Conservation (phyloP, 2,329 filamentous ascomycete species). For the Penicillium sp. region DNA sequence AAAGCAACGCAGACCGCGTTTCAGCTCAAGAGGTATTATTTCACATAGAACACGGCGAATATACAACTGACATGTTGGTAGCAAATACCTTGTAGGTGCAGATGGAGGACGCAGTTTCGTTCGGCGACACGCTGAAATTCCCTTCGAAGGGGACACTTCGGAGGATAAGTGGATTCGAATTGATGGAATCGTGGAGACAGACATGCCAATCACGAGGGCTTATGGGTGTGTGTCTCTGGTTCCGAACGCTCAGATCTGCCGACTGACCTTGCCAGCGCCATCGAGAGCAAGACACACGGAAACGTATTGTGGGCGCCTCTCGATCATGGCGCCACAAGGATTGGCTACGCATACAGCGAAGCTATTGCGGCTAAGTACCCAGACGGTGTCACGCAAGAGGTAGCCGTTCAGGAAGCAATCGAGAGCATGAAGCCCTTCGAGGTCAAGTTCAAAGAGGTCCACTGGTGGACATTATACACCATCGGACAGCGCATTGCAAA, state of each 20-base stretch:
- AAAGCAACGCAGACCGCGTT: not conserved
- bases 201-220: slow-evolving; percentile 9
- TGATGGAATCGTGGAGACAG: slow-evolving; percentile 14
- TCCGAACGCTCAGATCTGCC: not conserved
- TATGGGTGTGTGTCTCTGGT: not conserved
- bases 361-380: not conserved
- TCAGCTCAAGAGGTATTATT: not conserved
- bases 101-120: slow-evolving; percentile 16
- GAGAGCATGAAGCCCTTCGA: slow-evolving; percentile 9
- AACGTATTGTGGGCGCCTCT: slow-evolving; percentile 21
- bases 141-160: slow-evolving; percentile 15
- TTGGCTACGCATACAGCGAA: slow-evolving; percentile 16
- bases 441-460: slow-evolving; percentile 7
- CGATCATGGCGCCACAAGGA: slow-evolving; percentile 13
- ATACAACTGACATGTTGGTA: not conserved
- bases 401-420: slow-evolving; percentile 9
- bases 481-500: slow-evolving; percentile 17
- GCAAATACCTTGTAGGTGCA: slow-evolving; percentile 18
- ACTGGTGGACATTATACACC: slow-evolving; percentile 20
- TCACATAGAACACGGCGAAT: no score
- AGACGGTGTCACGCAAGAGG: not conserved
- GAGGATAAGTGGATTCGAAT: slow-evolving; percentile 19
- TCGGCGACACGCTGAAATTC: slow-evolving; percentile 9
- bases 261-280: not conserved
- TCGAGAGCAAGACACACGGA: slow-evolving; percentile 15